A percentile compares a stretch with the other conserved stretches of the same genome.
These are phyloP conservation scores for Kurtzmaniella quercitrusa DNA, from an alignment of 1,139 yeast genomes.

Conservation along the genomic window DNA sequence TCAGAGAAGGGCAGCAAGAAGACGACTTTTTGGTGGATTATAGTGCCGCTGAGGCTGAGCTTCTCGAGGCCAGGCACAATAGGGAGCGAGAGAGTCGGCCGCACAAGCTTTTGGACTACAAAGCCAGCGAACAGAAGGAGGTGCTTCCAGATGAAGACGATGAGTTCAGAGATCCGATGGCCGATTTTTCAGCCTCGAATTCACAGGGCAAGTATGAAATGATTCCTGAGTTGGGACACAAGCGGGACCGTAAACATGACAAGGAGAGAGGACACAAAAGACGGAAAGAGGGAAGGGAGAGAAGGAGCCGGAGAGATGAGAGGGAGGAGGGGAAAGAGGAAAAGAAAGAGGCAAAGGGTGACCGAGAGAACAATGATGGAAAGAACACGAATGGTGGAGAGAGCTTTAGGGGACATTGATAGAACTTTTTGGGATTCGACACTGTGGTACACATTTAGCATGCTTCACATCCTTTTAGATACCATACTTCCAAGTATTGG, in stretches of 20 bases:
- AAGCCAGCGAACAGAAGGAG: neutral
- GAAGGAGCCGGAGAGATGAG: neutral
- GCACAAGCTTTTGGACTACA: constrained; percentile 11
- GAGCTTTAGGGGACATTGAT: too few relatives aligned
- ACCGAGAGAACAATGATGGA: neutral
- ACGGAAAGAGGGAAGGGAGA: neutral
- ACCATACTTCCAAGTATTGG: too few relatives aligned
- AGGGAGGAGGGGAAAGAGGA: neutral
- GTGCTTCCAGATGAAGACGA: constrained; percentile 11
- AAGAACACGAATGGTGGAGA: neutral
- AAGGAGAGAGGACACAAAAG: neutral
- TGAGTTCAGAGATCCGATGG: constrained; percentile 13
- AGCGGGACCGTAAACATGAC: constrained; percentile 4
- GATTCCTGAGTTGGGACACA: neutral
- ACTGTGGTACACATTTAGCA: too few relatives aligned
- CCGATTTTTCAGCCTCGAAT: constrained; percentile 15
- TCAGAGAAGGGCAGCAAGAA: constrained; percentile 49
- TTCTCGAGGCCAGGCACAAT: constrained; percentile 4
- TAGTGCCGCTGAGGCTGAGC: constrained; percentile 2
- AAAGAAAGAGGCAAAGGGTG: neutral
- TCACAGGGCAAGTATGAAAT: neutral
- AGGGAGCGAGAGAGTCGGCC: constrained; percentile 16
- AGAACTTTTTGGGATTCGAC: too few relatives aligned
- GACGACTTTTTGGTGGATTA: constrained; percentile 37
- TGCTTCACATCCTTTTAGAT: too few relatives aligned